These are phyloP conservation scores for Hyphopichia khmerensis DNA, from an alignment of 1,139 yeast species.

Conservation along the genomic window DNA sequence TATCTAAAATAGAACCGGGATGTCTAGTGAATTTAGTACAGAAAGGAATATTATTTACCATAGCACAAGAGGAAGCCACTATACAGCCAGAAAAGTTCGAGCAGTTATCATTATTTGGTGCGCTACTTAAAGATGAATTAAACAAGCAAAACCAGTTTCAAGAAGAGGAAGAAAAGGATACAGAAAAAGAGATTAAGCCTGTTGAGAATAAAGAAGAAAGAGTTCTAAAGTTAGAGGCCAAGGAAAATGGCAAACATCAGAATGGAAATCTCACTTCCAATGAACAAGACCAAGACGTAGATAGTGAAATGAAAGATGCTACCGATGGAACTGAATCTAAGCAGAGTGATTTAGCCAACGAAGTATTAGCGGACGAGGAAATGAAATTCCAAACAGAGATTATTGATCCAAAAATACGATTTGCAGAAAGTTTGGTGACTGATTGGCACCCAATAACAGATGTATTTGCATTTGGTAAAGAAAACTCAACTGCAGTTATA, in stretches of 20 bases:
- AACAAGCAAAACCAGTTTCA: slow-evolving; percentile 3
- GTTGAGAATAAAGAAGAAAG: not conserved
- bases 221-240: slow-evolving; percentile 15
- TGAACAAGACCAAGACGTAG: slow-evolving; percentile 8
- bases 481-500: slow-evolving; percentile 34
- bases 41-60: slow-evolving; percentile 72
- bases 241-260: slow-evolving; percentile 4
- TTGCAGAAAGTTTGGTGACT: slow-evolving; percentile 29
- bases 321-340: slow-evolving; percentile 4
- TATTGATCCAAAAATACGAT: slow-evolving; percentile 21
- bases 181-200: not conserved
- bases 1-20: slow-evolving; percentile 60
- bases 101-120: slow-evolving; percentile 29
- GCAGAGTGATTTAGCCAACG: slow-evolving; percentile 2
- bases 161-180: not conserved
- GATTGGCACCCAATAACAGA: slow-evolving; percentile 42
- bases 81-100: slow-evolving; percentile 13
- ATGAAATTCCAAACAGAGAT: slow-evolving; percentile 19
- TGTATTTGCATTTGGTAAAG: slow-evolving; percentile 40
- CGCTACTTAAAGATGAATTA: slow-evolving; percentile 25
- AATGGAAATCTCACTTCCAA: not conserved
- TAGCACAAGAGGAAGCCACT: slow-evolving; percentile 30
- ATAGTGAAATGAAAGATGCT: slow-evolving; percentile 16
- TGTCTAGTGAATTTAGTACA: slow-evolving; percentile 79
- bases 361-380: slow-evolving; percentile 5